Evolutionary conservation across 805 yeast species (phyloP), one percentile per base, ranked within the genome.

Genomic region (Pichia manshurica): DNA sequence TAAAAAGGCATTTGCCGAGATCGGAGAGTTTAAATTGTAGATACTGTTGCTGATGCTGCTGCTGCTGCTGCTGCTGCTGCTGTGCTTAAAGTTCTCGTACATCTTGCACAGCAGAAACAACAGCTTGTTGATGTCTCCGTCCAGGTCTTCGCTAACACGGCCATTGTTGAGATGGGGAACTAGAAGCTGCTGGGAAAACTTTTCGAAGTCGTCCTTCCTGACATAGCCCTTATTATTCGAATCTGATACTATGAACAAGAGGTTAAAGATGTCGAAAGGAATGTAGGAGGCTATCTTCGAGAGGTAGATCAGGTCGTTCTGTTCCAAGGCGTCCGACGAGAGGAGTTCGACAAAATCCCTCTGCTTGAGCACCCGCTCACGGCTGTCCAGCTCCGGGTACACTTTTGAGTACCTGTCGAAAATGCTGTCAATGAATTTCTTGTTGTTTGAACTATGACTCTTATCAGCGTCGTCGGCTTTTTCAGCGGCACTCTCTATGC

Each of bases 201-300:
- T 74, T 44, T 78, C 67, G 84, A 95, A 91, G 61, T 91, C 96
- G 22, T 70, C 63, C 33, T 55, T 57, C 23, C 61, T 57, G 21
- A 65, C 39, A 50, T 73, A 81, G 7, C 96, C 97, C 54, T 79
- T 78, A 47, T 74, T 71, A 35, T 74, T 72, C 49, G 78, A 78
- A 67, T 91, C 98, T 15, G 96, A 87, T 23, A 88, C 80, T 48
- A 84, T 71, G 61, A 85, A 91, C 42, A 91, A 79, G 51, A 90
- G 73, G 5, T 84, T 85, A 63, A 79, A 79, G 4, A 84, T 74
- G 53, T 79, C 73, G 12, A 77, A 68, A 15, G 81, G 74, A 45
- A 81, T 72, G 22, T 61, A 58, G 4, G 65, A 50, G 5, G 63
- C 51, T 2, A 58, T 53, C 19, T 58, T 52, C 2, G 65, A 55